These are phyloP conservation scores for Trifolium pratense DNA, from an alignment of 306 rosid species.

Conservation along the genomic window DNA sequence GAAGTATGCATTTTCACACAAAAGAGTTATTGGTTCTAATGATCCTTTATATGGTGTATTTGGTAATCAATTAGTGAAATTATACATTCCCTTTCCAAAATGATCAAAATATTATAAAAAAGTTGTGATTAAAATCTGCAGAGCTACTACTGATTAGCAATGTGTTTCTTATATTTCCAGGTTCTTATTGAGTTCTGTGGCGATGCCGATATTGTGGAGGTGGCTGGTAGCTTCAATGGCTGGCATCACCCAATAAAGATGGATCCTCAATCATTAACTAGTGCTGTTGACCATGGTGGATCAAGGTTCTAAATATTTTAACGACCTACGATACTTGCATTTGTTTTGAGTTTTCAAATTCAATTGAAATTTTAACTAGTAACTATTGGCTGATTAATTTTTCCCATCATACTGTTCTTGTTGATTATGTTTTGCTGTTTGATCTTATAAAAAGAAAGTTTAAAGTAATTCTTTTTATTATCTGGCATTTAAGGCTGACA, in stretches of 20 bases:
- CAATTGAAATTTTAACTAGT: constrained; percentile 17
- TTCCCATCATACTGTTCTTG: constrained; percentile 17
- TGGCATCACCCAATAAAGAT: constrained; percentile 82
- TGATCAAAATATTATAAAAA: neutral
- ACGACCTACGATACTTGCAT: neutral
- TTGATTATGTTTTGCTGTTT: constrained; percentile 13
- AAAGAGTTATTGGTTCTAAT: constrained; percentile 22
- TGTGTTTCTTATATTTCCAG: constrained; percentile 54
- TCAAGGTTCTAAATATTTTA: constrained; percentile 58
- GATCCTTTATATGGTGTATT: constrained; percentile 22
- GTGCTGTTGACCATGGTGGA: constrained; percentile 48
- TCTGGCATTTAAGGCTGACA: constrained; percentile 7
- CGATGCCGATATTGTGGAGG: constrained; percentile 82
- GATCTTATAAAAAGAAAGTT: constrained; percentile 36
- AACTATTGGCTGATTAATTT: constrained; percentile 18
- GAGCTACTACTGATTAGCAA: constrained; percentile 43
- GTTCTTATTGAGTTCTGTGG: constrained; percentile 68
- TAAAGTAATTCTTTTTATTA: neutral
- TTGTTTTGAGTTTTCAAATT: constrained; percentile 23
- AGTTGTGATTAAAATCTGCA: constrained; percentile 2
- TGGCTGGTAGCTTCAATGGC: constrained; percentile 94
- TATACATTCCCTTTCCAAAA: constrained; percentile 4
- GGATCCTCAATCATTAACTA: constrained; percentile 68
- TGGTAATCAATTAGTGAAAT: constrained; percentile 22
- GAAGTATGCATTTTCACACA: constrained; percentile 6